Evolutionary conservation across 306 rosid species (phyloP), one percentile per base, ranked within the genome.

Genomic region (Parietaria judaica): DNA sequence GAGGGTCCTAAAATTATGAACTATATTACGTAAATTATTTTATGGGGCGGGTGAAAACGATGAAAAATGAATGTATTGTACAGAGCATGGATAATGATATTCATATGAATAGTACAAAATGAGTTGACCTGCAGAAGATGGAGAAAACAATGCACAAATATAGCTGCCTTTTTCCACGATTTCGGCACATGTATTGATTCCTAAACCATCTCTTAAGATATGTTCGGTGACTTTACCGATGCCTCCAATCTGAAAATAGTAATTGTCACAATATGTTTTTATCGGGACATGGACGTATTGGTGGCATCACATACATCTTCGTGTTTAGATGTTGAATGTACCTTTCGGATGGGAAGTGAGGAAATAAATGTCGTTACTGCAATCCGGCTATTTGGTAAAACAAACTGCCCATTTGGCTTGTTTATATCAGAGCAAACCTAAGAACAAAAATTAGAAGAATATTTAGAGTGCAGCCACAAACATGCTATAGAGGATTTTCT

Each of bases 361-460:
- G 94, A 86, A 70, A 84, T 76, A 68, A 92, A 92, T 74, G 95
- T 78, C 80, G 84, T 61, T 66, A 88, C 80, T 64, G 96, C 98
- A 78, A 72, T 58, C 72, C 83, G 86, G 51, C 83, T 75, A 79
- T 82, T 85, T 60, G 92, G 92, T 70, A 92, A 85, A 63, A 92
- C 63, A 76, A 83, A 86, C 77, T 87, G 89, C 70, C 97, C 98
- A 80, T 92, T 88, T 70, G 98, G 98, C 66, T 92, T 92, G 83
- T 92, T 92, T 76, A 92, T 92, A 66, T 92, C 96, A 52, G 96
- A 92, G 72, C 96, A 92, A 65, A 92, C 95, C 98, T 92, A 71
- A 60, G 44, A 54, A 68, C 65, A 13, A 48, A 57, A 64, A 59
- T 47, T 65, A 7, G 64, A 47, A 61, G 56, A 58, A 56, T 38